phyloP scores from a whole-genome alignment of 345 rosid genomes.

The Dovyalis caffra region DNA sequence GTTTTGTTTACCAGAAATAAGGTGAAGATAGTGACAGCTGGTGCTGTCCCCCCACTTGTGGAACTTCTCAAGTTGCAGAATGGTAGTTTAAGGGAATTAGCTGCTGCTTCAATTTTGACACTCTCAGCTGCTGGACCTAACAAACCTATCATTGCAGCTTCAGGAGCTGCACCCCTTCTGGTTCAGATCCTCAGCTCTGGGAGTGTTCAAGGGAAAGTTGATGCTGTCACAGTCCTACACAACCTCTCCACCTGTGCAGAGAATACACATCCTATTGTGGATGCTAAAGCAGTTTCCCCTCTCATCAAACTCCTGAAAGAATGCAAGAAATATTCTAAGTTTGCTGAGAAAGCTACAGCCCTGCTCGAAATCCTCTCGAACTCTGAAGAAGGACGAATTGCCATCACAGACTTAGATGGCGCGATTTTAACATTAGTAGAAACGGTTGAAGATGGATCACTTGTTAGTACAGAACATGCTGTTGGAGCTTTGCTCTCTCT shows the following conservation, averaged over 20 bases:
- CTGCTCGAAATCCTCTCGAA: constrained; percentile 59
- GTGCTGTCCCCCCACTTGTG: constrained; percentile 67
- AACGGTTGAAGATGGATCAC: constrained; percentile 77
- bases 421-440: constrained; percentile 72
- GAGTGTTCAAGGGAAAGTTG: constrained; percentile 73
- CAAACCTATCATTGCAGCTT: constrained; percentile 53
- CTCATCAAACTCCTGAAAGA: constrained; percentile 67
- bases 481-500: constrained; percentile 59
- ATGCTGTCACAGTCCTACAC: constrained; percentile 72
- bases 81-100: constrained; percentile 55
- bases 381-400: constrained; percentile 63
- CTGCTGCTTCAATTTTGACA: constrained; percentile 71
- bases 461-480: constrained; percentile 56
- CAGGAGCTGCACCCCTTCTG: constrained; percentile 63
- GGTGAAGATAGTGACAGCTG: constrained; percentile 63
- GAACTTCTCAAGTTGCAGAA: constrained; percentile 59
- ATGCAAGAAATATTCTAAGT: constrained; percentile 71
- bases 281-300: constrained; percentile 61
- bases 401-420: constrained; percentile 48
- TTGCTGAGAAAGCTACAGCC: constrained; percentile 68
- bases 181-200: constrained; percentile 70
- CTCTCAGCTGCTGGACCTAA: constrained; percentile 74
- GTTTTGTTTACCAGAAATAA: constrained; percentile 52
- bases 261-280: constrained; percentile 39
- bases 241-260: constrained; percentile 60